Conservation (phyloP, 176 grass and related monocot genomes). For the Eleusine indica region DNA sequence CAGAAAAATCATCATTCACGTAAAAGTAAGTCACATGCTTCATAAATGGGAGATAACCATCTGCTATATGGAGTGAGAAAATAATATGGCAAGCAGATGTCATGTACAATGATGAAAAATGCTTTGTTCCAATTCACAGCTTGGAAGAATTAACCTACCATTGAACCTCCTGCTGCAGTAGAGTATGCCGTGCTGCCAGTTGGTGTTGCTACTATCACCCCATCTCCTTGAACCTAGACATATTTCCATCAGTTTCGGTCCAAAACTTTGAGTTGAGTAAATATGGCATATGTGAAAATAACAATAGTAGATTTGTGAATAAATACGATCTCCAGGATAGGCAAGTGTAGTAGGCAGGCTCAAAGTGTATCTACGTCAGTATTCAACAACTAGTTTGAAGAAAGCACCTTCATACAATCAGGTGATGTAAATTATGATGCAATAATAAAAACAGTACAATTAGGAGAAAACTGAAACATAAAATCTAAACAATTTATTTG, state of each 20-base stretch:
- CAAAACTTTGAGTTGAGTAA: slow-evolving; percentile 12
- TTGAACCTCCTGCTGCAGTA: slow-evolving; percentile 95
- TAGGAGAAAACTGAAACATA: slow-evolving; percentile 12
- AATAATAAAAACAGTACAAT: neutral
- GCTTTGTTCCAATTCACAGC: slow-evolving; percentile 17
- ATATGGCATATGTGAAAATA: slow-evolving; percentile 4
- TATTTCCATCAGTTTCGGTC: slow-evolving; percentile 29
- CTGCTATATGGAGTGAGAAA: slow-evolving; percentile 7
- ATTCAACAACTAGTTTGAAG: slow-evolving; percentile 4
- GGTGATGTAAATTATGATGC: neutral
- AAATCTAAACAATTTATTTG: neutral
- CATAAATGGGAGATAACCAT: slow-evolving; percentile 15
- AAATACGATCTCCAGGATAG: slow-evolving; percentile 30
- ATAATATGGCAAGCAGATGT: neutral
- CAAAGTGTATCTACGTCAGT: slow-evolving; percentile 21
- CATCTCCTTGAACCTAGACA: slow-evolving; percentile 97
- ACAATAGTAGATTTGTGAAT: neutral
- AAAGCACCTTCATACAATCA: slow-evolving; percentile 19
- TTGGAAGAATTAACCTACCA: slow-evolving; percentile 58
- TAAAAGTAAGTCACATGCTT: slow-evolving; percentile 20
- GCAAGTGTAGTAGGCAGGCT: neutral
- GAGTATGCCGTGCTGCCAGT: slow-evolving; percentile 99
- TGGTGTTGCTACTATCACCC: slow-evolving; percentile 96
- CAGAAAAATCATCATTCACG: neutral
- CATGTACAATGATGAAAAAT: neutral